Conservation (phyloP, 257 asterid species). For the Nyctanthes arbortristis region DNA sequence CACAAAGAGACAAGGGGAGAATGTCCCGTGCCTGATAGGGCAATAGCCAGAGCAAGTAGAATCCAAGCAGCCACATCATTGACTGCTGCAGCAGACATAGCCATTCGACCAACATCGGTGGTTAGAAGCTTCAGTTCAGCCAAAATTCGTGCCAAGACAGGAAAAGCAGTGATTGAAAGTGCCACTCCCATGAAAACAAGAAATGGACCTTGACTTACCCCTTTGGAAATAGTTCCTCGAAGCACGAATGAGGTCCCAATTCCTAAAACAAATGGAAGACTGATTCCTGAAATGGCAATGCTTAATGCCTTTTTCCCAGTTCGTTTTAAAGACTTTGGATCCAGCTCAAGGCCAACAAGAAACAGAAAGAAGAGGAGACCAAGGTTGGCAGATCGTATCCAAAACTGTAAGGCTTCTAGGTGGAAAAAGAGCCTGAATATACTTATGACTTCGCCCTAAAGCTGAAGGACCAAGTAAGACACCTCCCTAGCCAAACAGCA, state of each 20-base stretch:
- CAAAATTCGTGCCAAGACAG: slow-evolving; percentile 69
- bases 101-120: slow-evolving; percentile 62
- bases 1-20: slow-evolving; percentile 58
- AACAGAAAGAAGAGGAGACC: slow-evolving; percentile 62
- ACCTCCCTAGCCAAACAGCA: slow-evolving; percentile 50
- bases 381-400: slow-evolving; percentile 64
- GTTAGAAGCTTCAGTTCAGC: slow-evolving; percentile 71
- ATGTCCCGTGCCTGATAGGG: slow-evolving; percentile 49
- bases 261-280: slow-evolving; percentile 57
- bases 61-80: slow-evolving; percentile 79
- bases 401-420: slow-evolving; percentile 54
- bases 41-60: slow-evolving; percentile 66
- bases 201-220: slow-evolving; percentile 55
- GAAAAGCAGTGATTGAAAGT: slow-evolving; percentile 67
- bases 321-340: slow-evolving; percentile 48
- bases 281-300: slow-evolving; percentile 64
- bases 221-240: slow-evolving; percentile 48
- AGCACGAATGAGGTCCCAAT: slow-evolving; percentile 61
- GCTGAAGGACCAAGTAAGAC: slow-evolving; percentile 68
- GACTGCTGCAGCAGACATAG: slow-evolving; percentile 82
- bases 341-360: slow-evolving; percentile 64
- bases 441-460: slow-evolving; percentile 52
- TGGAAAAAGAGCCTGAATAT: slow-evolving; percentile 54
- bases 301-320: slow-evolving; percentile 62
- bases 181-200: slow-evolving; percentile 71